Conservation (phyloP, 345 rosid genomes). For the Theobroma cacao region DNA sequence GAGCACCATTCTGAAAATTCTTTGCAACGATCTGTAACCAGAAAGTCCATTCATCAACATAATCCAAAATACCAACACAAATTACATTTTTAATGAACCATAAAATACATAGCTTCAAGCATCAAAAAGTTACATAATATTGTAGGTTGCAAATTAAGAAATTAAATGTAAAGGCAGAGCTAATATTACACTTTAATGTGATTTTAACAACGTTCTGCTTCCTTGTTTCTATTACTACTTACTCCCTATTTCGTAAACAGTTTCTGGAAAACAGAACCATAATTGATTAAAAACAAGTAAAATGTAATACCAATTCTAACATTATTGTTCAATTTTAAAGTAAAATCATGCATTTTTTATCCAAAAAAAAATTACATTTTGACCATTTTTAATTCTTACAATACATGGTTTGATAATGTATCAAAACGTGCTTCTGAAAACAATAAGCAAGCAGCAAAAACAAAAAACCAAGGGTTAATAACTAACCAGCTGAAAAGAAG, state of each 20-base stretch:
- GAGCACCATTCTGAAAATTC: conserved; percentile 36
- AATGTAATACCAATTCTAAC: too few species aligned
- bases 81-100: background rate
- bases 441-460: background rate
- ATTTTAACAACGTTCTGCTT: background rate
- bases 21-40: conserved; percentile 44
- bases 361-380: too few species aligned
- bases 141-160: background rate
- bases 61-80: background rate
- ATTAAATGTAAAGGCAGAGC: background rate
- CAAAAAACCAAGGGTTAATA: background rate
- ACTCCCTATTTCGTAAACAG: background rate
- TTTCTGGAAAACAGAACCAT: background rate
- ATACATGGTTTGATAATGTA: too few species aligned
- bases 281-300: background rate
- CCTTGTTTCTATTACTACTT: background rate
- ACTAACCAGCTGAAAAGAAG: background rate
- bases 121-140: background rate
- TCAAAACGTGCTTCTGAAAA: too few species aligned
- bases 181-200: background rate
- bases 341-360: too few species aligned
- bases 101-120: background rate
- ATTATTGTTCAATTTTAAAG: too few species aligned
- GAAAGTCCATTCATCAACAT: background rate
- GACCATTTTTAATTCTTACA: too few species aligned